Base-by-base conservation (phyloP, 164 flowering plant species). In the Annona cherimola region DNA sequence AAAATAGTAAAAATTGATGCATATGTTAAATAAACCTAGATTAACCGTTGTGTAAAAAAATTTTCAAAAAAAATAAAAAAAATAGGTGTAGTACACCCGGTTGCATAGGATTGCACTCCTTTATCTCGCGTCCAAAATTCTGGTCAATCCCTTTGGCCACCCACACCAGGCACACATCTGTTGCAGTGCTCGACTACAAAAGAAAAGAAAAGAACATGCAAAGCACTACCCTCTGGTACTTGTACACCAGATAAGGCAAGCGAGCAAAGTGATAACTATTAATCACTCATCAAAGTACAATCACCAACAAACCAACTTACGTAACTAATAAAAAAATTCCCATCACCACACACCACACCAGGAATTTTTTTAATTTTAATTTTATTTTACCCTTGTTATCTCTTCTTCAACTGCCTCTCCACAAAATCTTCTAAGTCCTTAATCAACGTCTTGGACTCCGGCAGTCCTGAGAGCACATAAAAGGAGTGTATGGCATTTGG, bases 231-330 rank as follows among this genome's bases (percentile, higher is more conserved):
- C 81, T 78, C 2, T 86, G 73, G 61, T 88, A 88, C 90, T 86
- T 84, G 74, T 88, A 83, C 39, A 83, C 83, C 8, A 88, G 77
- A 67, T 88, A 90, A 16, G 92, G 92, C n/a, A 90, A 59, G 0
- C 92, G 89, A 0, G 89, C 90, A 44, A 90, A 90, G 69, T 87
- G 92, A 35, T n/a, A n/a, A n/a, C n/a, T n/a, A n/a, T n/a, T n/a
- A n/a, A n/a, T n/a, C n/a, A n/a, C n/a, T n/a, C n/a, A n/a, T n/a
- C n/a, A n/a, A n/a, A n/a, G n/a, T n/a, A n/a, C n/a, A n/a, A n/a
- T n/a, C n/a, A n/a, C n/a, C n/a, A n/a, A n/a, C n/a, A n/a, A n/a
- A n/a, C n/a, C n/a, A n/a, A n/a, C n/a, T n/a, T n/a, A n/a, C n/a
- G n/a, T n/a, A n/a, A n/a, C n/a, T n/a, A n/a, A n/a, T n/a, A n/a